Percentiles rank a stretch among this genome's conserved stretches.
phyloP scores from a whole-genome alignment of 2,329 filamentous ascomycete genomes.

The Thelonectria olida region DNA sequence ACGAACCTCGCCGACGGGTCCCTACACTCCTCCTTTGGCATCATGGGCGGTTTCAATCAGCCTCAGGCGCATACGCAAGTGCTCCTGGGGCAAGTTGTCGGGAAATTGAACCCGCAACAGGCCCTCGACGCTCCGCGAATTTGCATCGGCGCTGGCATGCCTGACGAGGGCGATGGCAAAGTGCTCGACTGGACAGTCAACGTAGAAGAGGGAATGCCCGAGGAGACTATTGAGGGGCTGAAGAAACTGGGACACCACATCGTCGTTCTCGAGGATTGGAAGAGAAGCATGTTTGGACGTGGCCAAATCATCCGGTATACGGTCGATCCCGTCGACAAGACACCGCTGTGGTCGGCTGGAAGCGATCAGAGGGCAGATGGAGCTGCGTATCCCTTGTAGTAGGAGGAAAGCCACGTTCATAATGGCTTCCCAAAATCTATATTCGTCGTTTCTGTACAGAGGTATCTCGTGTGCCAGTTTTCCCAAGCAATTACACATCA shows the following conservation, averaged over 20 bases:
- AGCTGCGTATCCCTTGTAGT: conserved; percentile 62
- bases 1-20: conserved; percentile 79
- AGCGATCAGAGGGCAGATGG: conserved; percentile 92
- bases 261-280: conserved; percentile 70
- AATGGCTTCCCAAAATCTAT: conserved; percentile 22
- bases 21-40: conserved; percentile 87
- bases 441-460: conserved; percentile 37
- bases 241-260: conserved; percentile 77
- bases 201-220: conserved; percentile 83
- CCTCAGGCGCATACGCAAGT: conserved; percentile 97
- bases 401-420: conserved; percentile 4
- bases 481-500: conserved; percentile 36
- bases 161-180: conserved; percentile 64
- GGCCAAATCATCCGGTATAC: conserved; percentile 87
- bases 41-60: conserved; percentile 99
- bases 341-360: conserved; percentile 83
- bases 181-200: conserved; percentile 73
- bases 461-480: conserved; percentile 30
- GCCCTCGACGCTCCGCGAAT: conserved; percentile 92
- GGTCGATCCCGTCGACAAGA: conserved; percentile 73
- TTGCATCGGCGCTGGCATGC: conserved; percentile 81
- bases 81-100: conserved; percentile 86
- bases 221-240: conserved; percentile 74
- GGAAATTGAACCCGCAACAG: conserved; percentile 83
- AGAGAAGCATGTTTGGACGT: conserved; percentile 78